phyloP scores from a whole-genome alignment of 495 filamentous ascomycete genomes.

The Penicillium crystallinum region DNA sequence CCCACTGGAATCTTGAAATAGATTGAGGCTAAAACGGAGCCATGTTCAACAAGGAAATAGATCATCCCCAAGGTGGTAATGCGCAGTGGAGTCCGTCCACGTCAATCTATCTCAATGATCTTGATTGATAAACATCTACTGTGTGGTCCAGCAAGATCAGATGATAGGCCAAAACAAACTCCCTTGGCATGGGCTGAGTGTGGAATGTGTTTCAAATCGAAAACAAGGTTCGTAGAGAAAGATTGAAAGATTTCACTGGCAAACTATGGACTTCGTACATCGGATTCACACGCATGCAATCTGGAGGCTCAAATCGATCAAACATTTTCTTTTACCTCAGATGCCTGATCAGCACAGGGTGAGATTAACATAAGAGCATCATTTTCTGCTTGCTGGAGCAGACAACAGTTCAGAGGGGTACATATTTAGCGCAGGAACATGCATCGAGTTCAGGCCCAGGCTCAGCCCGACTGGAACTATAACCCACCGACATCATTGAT shows the following conservation, averaged over 20 bases:
- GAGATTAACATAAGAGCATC: no score
- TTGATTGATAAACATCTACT: background rate
- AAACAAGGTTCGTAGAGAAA: background rate
- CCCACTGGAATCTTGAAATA: background rate
- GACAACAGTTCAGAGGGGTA: background rate
- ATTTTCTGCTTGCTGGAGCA: no score
- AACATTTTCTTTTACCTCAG: no score
- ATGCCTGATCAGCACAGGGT: no score
- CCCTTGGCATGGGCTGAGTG: background rate
- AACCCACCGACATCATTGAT: slow-evolving; percentile 28
- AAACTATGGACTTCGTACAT: no score
- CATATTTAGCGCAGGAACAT: background rate
- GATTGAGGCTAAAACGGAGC: background rate
- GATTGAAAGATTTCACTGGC: no score
- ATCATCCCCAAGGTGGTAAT: background rate
- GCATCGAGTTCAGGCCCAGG: background rate
- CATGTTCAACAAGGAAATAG: background rate
- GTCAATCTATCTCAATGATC: background rate
- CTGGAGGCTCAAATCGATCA: no score
- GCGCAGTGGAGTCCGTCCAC: background rate
- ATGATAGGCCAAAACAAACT: background rate
- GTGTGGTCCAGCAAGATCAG: background rate
- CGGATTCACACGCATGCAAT: no score
- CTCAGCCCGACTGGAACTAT: slow-evolving; percentile 1
- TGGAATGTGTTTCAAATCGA: background rate